phyloP scores from a whole-genome alignment of 495 filamentous ascomycete genomes.

The Aspergillus biplanus region DNA sequence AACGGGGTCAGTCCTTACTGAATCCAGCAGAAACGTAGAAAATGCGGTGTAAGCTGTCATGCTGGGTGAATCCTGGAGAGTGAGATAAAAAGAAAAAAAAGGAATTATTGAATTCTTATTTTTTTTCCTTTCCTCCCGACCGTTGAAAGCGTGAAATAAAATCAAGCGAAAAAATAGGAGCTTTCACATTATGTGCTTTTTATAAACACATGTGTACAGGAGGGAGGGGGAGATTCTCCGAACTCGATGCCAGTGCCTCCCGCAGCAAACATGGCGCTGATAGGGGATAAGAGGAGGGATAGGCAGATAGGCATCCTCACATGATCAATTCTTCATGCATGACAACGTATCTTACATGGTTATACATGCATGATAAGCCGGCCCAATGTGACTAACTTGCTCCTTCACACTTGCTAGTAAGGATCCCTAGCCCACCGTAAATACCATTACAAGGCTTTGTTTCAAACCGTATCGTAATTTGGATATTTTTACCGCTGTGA shows the following conservation, averaged over 20 bases:
- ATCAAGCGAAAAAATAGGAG: not conserved
- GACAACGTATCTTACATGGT: conserved; percentile 27
- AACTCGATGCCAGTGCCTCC: conserved; percentile 13
- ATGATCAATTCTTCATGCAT: conserved; percentile 50
- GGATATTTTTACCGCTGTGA: not conserved
- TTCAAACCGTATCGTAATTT: not conserved
- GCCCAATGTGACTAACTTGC: conserved; percentile 15
- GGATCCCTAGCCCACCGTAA: not conserved
- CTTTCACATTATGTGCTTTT: not conserved
- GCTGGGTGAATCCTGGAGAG: conserved; percentile 6
- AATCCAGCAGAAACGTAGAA: conserved; percentile 16
- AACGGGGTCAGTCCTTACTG: conserved; percentile 16
- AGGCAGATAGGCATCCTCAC: conserved; percentile 31
- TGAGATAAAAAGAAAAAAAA: not conserved
- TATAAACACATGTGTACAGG: not conserved
- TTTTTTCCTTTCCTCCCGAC: not conserved
- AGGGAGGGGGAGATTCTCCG: not conserved
- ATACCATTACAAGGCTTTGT: not conserved
- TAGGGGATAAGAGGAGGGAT: conserved; percentile 12
- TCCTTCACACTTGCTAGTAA: conserved; percentile 12
- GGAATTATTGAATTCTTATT: not conserved
- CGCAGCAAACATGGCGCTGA: conserved; percentile 21
- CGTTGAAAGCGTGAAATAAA: not conserved
- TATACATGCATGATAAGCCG: conserved; percentile 21
- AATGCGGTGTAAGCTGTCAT: conserved; percentile 26